Evolutionary conservation across 192 early-diverging fungal genomes (phyloP), one percentile per base, ranked within the genome.

Genomic region (Backusella parvicylindrica): DNA sequence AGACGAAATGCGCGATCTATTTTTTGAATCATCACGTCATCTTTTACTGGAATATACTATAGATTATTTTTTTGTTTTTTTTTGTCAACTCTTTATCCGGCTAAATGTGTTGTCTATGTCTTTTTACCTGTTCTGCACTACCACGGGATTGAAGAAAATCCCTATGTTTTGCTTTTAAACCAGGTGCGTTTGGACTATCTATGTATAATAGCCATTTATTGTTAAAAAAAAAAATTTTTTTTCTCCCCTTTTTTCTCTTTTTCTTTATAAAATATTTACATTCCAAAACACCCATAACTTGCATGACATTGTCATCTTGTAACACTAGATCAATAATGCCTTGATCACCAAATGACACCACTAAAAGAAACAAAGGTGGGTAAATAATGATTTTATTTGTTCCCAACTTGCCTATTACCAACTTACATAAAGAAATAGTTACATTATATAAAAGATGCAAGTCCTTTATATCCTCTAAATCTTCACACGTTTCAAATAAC

Each of bases 1-100:
- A 96, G 68, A 6, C 97, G 88, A 74, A 94, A 97, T 8, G 93
- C 92, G 66, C 95, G 92, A 47, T 92, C 91, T 49, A 99, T 97
- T 80, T 96, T 97, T 50, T 79, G 75, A 63, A 89, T 81, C 23
- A 95, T 89, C 11, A 85, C 85, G 1, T 82, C 75, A 41, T 96
- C 91, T 11, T 86, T 82, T 28, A 99, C 92, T 4, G 95, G 93
- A 26, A 99, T 89, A 35, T 96, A 87, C 81, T 82, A 30, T 23
- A 53, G 5, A 47, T 0, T 6, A 47, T 38, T 28, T 16, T 12
- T 18, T 15, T 15, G 9, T 43, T 43, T 43, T 43, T 43, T 43
- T 18, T 35, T 35, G 2, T 35, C 6, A 35, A 35, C 33, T 6
- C 9, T 43, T 43, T 43, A 0, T 9, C 3, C 11, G 15, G 6